phyloP scores from a whole-genome alignment of 2,329 filamentous ascomycete species.

The Trichoderma endophyticum region DNA sequence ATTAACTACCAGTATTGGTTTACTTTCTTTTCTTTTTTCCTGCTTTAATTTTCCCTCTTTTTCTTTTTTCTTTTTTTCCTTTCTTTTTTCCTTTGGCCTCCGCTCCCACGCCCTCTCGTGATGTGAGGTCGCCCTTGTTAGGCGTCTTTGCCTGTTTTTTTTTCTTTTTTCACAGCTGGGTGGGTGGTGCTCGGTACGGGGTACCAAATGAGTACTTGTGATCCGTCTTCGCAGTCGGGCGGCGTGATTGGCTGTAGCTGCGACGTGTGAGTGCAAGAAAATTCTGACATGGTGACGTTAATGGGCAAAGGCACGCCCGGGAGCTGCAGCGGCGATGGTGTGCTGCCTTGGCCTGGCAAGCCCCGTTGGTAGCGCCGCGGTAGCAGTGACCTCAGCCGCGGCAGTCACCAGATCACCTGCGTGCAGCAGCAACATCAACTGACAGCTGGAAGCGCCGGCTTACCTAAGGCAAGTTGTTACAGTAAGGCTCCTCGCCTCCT shows the following conservation, averaged over 20 bases:
- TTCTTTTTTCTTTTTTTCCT: not conserved
- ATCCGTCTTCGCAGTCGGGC: not conserved
- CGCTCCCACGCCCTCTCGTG: not conserved
- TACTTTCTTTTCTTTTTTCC: not conserved
- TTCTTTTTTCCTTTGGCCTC: not conserved
- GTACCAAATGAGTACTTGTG: not conserved
- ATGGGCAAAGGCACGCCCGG: not conserved
- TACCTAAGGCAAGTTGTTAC: not conserved
- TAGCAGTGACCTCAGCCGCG: conserved; percentile 10
- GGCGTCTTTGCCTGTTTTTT: not conserved
- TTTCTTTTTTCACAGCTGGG: not conserved
- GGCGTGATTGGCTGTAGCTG: not conserved
- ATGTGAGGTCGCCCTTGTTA: not conserved
- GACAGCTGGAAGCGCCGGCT: not conserved
- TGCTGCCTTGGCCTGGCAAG: not conserved
- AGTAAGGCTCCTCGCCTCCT: not conserved
- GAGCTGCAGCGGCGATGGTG: not conserved
- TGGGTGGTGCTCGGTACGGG: conserved; percentile 1
- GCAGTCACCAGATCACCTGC: conserved; percentile 3
- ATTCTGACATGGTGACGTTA: not conserved
- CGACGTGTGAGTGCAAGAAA: not conserved
- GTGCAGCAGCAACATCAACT: not conserved
- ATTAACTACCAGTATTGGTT: not conserved
- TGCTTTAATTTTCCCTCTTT: not conserved
- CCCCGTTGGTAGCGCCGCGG: not conserved